These are phyloP conservation scores for Hypoxylon sp. DNA, from an alignment of 2,329 filamentous ascomycete genomes.

Conservation along the genomic window DNA sequence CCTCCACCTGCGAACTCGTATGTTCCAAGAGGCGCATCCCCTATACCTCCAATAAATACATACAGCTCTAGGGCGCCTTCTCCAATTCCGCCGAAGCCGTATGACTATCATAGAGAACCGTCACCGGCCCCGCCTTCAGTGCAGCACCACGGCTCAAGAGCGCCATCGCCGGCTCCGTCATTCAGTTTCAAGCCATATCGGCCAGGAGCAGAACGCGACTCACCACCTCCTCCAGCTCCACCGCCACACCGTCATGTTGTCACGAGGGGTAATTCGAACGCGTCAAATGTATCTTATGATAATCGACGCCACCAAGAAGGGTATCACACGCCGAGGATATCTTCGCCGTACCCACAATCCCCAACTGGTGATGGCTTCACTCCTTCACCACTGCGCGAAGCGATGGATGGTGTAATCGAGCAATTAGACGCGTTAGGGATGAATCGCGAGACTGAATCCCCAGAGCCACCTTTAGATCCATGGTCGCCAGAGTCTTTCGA, in stretches of 20 bases:
- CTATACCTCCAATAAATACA: constrained; percentile 50
- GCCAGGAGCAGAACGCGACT: constrained; percentile 60
- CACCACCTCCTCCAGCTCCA: constrained; percentile 85
- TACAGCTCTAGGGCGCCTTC: constrained; percentile 54
- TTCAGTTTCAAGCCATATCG: constrained; percentile 57
- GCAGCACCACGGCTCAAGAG: constrained; percentile 53
- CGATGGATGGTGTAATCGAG: constrained; percentile 99
- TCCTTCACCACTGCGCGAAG: constrained; percentile 90
- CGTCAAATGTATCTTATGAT: constrained; percentile 59
- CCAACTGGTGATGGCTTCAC: constrained; percentile 78
- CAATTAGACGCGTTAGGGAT: constrained; percentile 89
- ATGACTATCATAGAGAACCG: constrained; percentile 52
- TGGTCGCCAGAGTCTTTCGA: constrained; percentile 95
- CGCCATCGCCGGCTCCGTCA: constrained; percentile 59
- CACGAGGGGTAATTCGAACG: constrained; percentile 51
- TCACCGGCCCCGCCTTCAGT: constrained; percentile 55
- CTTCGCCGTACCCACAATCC: constrained; percentile 78
- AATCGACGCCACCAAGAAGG: constrained; percentile 55
- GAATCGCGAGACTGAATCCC: constrained; percentile 68
- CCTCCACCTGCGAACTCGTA: constrained; percentile 45
- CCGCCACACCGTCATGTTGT: constrained; percentile 81
- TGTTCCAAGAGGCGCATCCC: constrained; percentile 51
- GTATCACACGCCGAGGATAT: constrained; percentile 69
- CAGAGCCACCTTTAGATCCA: constrained; percentile 74
- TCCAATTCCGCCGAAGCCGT: constrained; percentile 52